Conservation (phyloP, 1,284 basidiomycete species). For the Fomitopsis pinicola region DNA sequence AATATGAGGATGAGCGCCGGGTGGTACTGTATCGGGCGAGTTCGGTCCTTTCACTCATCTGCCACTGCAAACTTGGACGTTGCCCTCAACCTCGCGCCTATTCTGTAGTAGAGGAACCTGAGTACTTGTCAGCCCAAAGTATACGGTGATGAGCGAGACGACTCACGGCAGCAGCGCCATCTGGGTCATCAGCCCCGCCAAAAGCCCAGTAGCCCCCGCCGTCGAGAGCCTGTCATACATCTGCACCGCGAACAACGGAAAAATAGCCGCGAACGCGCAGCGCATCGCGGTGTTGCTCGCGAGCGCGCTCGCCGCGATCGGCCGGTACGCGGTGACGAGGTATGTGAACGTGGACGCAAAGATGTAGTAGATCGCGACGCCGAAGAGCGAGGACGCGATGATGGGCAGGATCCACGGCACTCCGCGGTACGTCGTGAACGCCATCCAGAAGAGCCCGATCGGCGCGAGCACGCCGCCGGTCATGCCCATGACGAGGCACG, state of each 20-base stretch:
- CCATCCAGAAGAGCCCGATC: conserved; percentile 62
- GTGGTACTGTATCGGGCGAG: too few species aligned
- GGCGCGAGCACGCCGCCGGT: conserved; percentile 68
- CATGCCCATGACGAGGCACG: conserved; percentile 62
- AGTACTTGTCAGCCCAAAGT: not conserved
- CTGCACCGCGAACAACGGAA: conserved; percentile 63
- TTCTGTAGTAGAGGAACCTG: conserved; percentile 38
- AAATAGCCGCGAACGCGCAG: conserved; percentile 63
- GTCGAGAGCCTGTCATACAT: conserved; percentile 63
- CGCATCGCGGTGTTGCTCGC: conserved; percentile 69
- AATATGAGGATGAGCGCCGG: too few species aligned
- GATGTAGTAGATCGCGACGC: conserved; percentile 53
- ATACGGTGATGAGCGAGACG: not conserved
- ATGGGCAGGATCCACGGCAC: conserved; percentile 76
- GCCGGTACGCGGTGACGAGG: conserved; percentile 68
- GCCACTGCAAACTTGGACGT: conserved; percentile 31
- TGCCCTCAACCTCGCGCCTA: conserved; percentile 35
- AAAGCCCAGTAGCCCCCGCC: conserved; percentile 69
- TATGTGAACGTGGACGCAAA: conserved; percentile 73
- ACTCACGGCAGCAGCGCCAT: conserved; percentile 72
- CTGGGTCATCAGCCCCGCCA: conserved; percentile 68
- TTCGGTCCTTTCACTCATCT: not conserved
- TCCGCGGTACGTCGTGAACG: conserved; percentile 62
- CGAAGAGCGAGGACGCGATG: conserved; percentile 60
- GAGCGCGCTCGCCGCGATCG: conserved; percentile 76